Evolutionary conservation across 1,284 basidiomycete genomes (phyloP), one percentile per base, ranked within the genome.

Genomic region (Leccinum variabile): DNA sequence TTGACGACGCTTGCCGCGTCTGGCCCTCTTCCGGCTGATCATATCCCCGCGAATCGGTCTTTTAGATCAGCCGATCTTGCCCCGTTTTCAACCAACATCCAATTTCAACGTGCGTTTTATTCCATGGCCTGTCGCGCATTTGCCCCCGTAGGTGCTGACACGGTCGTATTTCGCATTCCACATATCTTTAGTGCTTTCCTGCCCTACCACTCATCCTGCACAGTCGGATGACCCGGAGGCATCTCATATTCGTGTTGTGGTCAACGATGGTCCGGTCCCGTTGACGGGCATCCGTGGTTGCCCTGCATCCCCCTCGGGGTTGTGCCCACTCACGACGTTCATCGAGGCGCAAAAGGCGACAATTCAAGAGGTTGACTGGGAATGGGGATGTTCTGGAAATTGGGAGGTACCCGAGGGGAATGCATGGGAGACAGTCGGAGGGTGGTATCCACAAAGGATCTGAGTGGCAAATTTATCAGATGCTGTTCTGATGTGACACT

Each of bases 231-330:
- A 37, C 6, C 79, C 82, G 1, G 82, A 81, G 32, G 78, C 76
- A 73, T 63, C 65, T 1, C 91, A 93, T 68, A 88, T 95, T 66
- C 88, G 92, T 5, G 80, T 91, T 59, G 84, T 92, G 70, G 84
- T 94, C 75, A 97, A 97, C 77, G 95, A 97, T 72, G 95, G 91
- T 3, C 91, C 95, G 1, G 82, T 87, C 1, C 94, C 95, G 1
- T 81, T 97, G 46, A 89, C 88, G 2, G 85, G 88, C 39, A 83
- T 93, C 69, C 78, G 81, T 25, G 91, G 90, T 1, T 95, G 93
- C 68, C 85, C 89, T 0, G 75, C 84, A 67, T 75, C 74, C 8
- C 79, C 82, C 53, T 86, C 95, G 63, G 94, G 95, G 11, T 83
- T 96, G 74, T 98, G 95, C 68, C 80, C 90, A 0, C 78, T 96